Percentiles rank a stretch among this genome's conserved stretches.
Conservation (phyloP, 768 basidiomycete genomes). For the Lyophyllum decastes region DNA sequence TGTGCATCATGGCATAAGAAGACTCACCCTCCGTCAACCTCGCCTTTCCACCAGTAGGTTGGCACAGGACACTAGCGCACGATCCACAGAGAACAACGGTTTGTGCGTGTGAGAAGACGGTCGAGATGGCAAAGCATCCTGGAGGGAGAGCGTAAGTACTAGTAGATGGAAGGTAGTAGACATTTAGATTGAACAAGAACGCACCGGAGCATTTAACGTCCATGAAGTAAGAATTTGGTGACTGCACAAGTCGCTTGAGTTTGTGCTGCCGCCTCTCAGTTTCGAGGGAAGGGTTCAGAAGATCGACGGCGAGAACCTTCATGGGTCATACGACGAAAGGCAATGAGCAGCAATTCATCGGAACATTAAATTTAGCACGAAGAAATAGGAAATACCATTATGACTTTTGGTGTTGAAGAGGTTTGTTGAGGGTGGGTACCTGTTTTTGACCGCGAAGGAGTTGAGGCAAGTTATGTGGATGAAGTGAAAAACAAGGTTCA, state of each 20-base stretch:
- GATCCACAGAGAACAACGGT: slow-evolving; percentile 93
- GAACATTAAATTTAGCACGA: background rate
- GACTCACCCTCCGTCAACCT: slow-evolving; percentile 93
- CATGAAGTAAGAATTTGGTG: slow-evolving; percentile 99
- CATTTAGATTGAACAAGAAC: slow-evolving; percentile 24
- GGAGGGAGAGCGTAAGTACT: slow-evolving; percentile 13
- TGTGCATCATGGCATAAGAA: background rate
- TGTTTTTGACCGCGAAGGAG: slow-evolving; percentile 32
- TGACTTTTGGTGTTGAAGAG: slow-evolving; percentile 24
- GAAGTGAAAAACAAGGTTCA: slow-evolving; percentile 39
- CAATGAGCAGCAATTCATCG: background rate
- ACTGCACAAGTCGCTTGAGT: slow-evolving; percentile 98
- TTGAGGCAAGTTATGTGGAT: slow-evolving; percentile 41
- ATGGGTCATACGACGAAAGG: background rate
- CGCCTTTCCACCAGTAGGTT: slow-evolving; percentile 98
- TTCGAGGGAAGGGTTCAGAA: slow-evolving; percentile 93
- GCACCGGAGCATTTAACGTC: slow-evolving; percentile 98
- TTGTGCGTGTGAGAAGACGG: slow-evolving; percentile 99
- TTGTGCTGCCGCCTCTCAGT: slow-evolving; percentile 92
- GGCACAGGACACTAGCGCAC: slow-evolving; percentile 94
- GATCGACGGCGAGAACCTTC: slow-evolving; percentile 95
- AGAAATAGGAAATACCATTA: slow-evolving; percentile 29
- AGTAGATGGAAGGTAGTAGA: slow-evolving; percentile 11
- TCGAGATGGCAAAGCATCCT: slow-evolving; percentile 95
- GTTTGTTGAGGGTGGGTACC: slow-evolving; percentile 21